Base-by-base conservation (phyloP, 257 asterid species). In the Hygrophila difformis region DNA sequence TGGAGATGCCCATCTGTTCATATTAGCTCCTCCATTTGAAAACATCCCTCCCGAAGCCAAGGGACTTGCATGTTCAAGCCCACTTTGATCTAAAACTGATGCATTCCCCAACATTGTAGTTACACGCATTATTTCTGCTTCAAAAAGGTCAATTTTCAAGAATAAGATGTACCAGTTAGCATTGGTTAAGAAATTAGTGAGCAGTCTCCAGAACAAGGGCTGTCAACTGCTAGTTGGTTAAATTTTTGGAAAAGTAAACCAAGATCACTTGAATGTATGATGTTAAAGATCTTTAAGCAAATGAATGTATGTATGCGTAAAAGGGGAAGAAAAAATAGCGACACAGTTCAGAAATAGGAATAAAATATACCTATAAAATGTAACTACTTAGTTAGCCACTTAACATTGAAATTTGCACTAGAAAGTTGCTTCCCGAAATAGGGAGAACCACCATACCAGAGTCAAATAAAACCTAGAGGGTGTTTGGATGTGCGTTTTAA, bases 101-200 rank as follows among this genome's bases (percentile, higher is more conserved):
- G 95, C 94, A 81, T 79, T 91, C 96, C 84, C 88, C 97, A 91
- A 86, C 76, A 86, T 61, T 66, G 99, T 74, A 73, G 95, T 80
- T 80, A 91, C 99, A 86, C 95, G 94, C 93, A 78, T 53, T 73
- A 91, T 84, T 80, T 91, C 99, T 91, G 99, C 80, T 86, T 81
- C 95, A 91, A 91, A 84, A 82, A 91, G 75, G 94, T 86, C 93
- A 86, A 74, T 87, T 82, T 83, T 76, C 94, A 91, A 86, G 87
- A 89, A 82, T 64, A 82, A 86, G 88, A 91, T 72, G 91, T 73
- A 81, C 94, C 93, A 72, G 95, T 91, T 78, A 91, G 98, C 92
- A 81, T 76, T 80, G 62, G 91, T 82, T 75, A 76, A 80, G 61
- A 76, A 59, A 83, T 67, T 75, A 75, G 93, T 57, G 76, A 73